A percentile compares a stretch with the other conserved stretches of the same genome.
phyloP scores from a whole-genome alignment of 2,329 filamentous ascomycete species.

The Aspergillus caelatus region DNA sequence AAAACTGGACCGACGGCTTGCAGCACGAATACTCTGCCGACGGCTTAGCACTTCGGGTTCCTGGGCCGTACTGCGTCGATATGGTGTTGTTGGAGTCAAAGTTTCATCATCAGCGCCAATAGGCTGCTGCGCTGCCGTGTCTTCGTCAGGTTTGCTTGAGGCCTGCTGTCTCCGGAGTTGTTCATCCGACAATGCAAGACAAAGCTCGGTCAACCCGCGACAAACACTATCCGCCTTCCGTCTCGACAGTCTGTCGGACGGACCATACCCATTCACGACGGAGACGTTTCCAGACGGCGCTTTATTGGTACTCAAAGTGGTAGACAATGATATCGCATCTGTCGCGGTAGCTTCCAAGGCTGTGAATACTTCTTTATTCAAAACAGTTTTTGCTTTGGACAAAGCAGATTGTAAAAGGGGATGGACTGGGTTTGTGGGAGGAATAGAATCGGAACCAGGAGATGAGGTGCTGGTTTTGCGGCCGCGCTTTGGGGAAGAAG shows the following conservation, averaged over 20 bases:
- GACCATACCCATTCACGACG: slow-evolving; percentile 39
- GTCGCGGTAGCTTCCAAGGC: slow-evolving; percentile 78
- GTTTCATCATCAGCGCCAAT: slow-evolving; percentile 31
- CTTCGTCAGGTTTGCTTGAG: slow-evolving; percentile 31
- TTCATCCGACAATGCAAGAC: slow-evolving; percentile 76
- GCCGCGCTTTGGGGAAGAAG: slow-evolving; percentile 79
- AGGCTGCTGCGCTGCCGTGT: slow-evolving; percentile 20
- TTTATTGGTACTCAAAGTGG: slow-evolving; percentile 74
- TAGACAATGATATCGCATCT: slow-evolving; percentile 78
- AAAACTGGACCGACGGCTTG: slow-evolving; percentile 43
- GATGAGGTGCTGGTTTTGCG: slow-evolving; percentile 52
- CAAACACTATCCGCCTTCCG: slow-evolving; percentile 93
- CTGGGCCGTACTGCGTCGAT: slow-evolving; percentile 41
- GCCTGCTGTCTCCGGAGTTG: slow-evolving; percentile 34
- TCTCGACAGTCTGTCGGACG: slow-evolving; percentile 79
- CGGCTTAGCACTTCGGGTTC: slow-evolving; percentile 39
- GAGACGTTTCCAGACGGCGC: slow-evolving; percentile 54
- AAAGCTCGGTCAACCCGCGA: slow-evolving; percentile 88
- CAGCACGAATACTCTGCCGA: slow-evolving; percentile 31
- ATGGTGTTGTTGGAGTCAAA: slow-evolving; percentile 31
- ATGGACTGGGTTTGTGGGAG: slow-evolving; percentile 62
- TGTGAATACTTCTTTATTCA: slow-evolving; percentile 73
- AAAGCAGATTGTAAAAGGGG: slow-evolving; percentile 81
- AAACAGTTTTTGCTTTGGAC: slow-evolving; percentile 70
- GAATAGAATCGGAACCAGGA: slow-evolving; percentile 38